Evolutionary conservation across 192 early-diverging fungal species (phyloP), one percentile per base, ranked within the genome.

Genomic region (Kickxella alabastrina): DNA sequence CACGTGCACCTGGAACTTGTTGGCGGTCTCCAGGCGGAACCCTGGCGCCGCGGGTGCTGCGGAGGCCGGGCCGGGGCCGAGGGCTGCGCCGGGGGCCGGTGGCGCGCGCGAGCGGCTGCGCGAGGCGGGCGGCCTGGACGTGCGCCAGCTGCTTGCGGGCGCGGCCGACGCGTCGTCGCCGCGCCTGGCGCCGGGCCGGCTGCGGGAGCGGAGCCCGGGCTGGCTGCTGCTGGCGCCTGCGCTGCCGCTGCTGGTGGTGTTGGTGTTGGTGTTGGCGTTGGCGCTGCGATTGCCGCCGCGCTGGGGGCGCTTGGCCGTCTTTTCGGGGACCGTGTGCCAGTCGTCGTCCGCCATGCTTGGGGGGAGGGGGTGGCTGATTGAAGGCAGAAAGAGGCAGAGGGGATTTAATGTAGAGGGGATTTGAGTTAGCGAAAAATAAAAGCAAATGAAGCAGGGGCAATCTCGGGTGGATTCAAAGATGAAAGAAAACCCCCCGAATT

Each of bases 261-360:
- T 57, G 49, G 7, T 42, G 42, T 36, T 52, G 29, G 18, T 42
- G 21, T 42, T 6, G 2, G 23, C 35, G 23, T 24, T 32, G 13
- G 14, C 23, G 23, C 25, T 24, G 15, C 36, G 49, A 14, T 52
- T 28, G 52, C 43, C 43, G 36, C 49, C 54, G 25, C 60, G 45
- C 29, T 48, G 47, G 3, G 38, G 22, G 3, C 59, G 42, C 43
- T 53, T 61, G 36, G 18, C 45, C 6, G 47, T 28, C 58, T 57
- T 62, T 18, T 55, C 54, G 3, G 73, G 73, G 52, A 75, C 65
- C 13, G 73, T 75, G 43, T 68, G 65, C 73, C 73, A 75, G 23
- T 65, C 65, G 61, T 56, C 54, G 43, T 75, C 73, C 40, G 25
- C 68, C 52, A 70, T 59, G 10, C 26, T 27, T 49, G n/a, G n/a